These are phyloP conservation scores for Fagus sylvatica DNA, from an alignment of 306 rosid genomes.

Conservation along the genomic window DNA sequence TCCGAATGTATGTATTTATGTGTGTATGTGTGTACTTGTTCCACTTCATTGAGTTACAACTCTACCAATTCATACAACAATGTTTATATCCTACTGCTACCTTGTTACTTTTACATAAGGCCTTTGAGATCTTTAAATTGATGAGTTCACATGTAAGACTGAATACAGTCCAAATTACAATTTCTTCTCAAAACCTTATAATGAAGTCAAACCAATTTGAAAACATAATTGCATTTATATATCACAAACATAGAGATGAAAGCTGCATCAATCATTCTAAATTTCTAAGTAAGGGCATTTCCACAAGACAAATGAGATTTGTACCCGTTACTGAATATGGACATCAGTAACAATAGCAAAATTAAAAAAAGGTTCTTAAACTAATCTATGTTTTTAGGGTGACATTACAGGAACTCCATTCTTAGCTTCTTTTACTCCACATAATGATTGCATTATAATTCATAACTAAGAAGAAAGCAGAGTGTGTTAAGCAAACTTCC, in stretches of 20 bases:
- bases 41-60: neutral
- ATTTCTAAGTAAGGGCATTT: slow-evolving; percentile 9
- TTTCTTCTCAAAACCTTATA: neutral
- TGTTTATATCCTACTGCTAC: neutral
- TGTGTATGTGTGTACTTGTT: neutral
- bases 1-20: neutral
- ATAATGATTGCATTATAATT: slow-evolving; percentile 6
- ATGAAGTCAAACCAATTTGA: neutral
- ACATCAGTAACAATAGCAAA: neutral
- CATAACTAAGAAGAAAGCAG: neutral
- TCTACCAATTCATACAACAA: neutral
- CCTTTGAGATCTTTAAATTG: neutral
- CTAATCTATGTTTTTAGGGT: neutral
- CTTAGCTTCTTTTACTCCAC: slow-evolving; percentile 8
- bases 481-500: neutral
- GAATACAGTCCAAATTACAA: neutral
- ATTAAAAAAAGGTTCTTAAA: slow-evolving; percentile 1
- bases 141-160: neutral
- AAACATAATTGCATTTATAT: neutral
- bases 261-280: neutral
- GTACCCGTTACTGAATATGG: slow-evolving; percentile 1
- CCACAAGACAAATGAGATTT: slow-evolving; percentile 5
- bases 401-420: neutral
- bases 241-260: neutral
- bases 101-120: neutral